These are phyloP conservation scores for Prunus dulcis DNA, from an alignment of 306 rosid genomes.

Conservation along the genomic window DNA sequence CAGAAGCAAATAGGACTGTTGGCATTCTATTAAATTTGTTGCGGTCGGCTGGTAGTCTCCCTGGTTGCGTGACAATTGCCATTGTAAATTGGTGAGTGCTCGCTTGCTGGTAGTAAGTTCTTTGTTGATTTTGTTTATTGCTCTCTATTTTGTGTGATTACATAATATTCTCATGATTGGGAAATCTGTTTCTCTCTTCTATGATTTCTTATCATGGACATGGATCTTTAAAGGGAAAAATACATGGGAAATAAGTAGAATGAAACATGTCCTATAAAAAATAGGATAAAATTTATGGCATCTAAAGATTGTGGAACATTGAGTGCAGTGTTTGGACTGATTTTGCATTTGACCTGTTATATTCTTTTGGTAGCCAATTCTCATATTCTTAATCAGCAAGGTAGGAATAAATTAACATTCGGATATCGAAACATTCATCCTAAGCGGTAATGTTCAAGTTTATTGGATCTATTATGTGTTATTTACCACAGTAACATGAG, in stretches of 20 bases:
- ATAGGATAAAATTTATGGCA: background rate
- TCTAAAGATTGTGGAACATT: background rate
- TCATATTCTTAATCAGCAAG: background rate
- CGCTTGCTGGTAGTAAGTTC: conserved; percentile 19
- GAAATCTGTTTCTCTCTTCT: background rate
- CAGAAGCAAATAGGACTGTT: conserved; percentile 78
- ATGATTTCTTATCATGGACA: background rate
- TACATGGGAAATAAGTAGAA: background rate
- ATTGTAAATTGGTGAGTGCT: conserved; percentile 86
- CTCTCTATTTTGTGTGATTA: conserved; percentile 8
- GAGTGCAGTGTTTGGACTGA: background rate
- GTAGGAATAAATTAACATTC: background rate
- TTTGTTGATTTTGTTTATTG: conserved; percentile 10
- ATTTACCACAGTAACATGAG: background rate
- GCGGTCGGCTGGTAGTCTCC: conserved; percentile 57
- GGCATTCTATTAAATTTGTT: conserved; percentile 74
- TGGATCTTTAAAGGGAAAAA: background rate
- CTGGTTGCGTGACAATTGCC: conserved; percentile 73
- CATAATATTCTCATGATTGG: conserved; percentile 10
- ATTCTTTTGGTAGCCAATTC: background rate
- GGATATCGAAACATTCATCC: background rate
- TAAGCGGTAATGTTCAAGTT: background rate
- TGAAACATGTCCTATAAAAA: background rate
- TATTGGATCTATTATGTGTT: background rate
- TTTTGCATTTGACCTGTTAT: background rate